These are phyloP conservation scores for Mycena epipterygia DNA, from an alignment of 768 basidiomycete species.

Conservation along the genomic window DNA sequence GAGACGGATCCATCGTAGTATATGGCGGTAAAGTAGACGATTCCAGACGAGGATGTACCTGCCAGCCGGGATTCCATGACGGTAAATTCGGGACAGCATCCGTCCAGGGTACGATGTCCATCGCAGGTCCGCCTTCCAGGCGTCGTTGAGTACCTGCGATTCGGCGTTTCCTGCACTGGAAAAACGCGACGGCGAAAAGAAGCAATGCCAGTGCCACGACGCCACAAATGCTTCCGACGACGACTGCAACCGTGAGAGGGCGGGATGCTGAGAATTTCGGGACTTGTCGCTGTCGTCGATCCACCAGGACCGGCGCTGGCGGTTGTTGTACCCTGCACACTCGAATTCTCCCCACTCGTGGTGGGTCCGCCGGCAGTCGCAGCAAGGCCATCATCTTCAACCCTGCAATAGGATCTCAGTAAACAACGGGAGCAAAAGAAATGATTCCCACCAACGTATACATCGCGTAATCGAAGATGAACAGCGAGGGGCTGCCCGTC, in stretches of 20 bases:
- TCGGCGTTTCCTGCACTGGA: neutral
- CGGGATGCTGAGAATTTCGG: neutral
- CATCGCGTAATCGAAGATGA: neutral
- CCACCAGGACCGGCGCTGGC: neutral
- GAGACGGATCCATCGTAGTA: too few species aligned
- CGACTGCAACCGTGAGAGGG: neutral
- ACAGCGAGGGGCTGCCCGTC: neutral
- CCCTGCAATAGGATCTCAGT: neutral
- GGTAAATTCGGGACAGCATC: too few species aligned
- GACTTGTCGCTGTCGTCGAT: neutral
- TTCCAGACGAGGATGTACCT: too few species aligned
- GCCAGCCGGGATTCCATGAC: too few species aligned
- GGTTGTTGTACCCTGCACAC: neutral
- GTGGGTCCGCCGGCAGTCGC: too few species aligned
- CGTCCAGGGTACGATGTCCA: too few species aligned
- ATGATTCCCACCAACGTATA: neutral
- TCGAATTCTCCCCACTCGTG: too few species aligned
- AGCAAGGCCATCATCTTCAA: constrained; percentile 3
- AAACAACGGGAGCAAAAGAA: neutral
- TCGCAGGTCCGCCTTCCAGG: too few species aligned
- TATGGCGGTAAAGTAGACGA: too few species aligned
- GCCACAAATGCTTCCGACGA: neutral
- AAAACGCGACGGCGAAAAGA: neutral
- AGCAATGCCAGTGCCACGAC: neutral
- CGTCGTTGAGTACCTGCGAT: neutral